Conservation (phyloP, 345 rosid species). For the Erysimum cheiranthoides region DNA sequence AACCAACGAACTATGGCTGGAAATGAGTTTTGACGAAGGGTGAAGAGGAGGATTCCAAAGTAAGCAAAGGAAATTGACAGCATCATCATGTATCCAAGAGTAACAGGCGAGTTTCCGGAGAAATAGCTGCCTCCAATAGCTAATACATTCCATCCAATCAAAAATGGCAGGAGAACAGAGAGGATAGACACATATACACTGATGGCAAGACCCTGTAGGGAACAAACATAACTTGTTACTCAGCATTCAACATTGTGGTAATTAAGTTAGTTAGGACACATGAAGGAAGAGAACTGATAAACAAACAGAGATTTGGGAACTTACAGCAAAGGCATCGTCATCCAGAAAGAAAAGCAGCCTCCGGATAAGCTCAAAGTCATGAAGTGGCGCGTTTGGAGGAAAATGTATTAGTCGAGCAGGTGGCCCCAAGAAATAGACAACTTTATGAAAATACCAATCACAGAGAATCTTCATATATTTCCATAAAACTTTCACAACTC, state of each 20-base stretch:
- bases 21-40: not conserved
- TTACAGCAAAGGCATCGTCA: slow-evolving; percentile 37
- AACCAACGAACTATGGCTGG: slow-evolving; percentile 18
- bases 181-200: not conserved
- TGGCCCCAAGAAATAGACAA: not conserved
- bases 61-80: slow-evolving; percentile 8
- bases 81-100: slow-evolving; percentile 20
- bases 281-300: not conserved
- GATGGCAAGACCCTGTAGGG: slow-evolving; percentile 23
- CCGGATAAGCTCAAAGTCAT: slow-evolving; percentile 33
- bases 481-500: not conserved
- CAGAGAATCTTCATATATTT: slow-evolving; percentile 22
- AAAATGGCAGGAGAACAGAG: slow-evolving; percentile 30
- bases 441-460: slow-evolving; percentile 12
- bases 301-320: not conserved
- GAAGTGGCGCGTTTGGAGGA: slow-evolving; percentile 25
- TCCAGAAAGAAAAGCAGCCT: slow-evolving; percentile 31
- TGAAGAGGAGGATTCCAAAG: slow-evolving; percentile 5
- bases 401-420: not conserved
- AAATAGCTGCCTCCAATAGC: slow-evolving; percentile 15
- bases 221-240: slow-evolving; percentile 14
- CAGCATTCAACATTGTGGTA: not conserved
- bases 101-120: not conserved
- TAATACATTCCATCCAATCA: slow-evolving; percentile 25
- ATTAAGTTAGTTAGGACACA: not conserved